Percentiles rank a stretch among this genome's conserved stretches.
phyloP scores from a whole-genome alignment of 2,329 filamentous ascomycete genomes.

The Herpotrichia juniperi region DNA sequence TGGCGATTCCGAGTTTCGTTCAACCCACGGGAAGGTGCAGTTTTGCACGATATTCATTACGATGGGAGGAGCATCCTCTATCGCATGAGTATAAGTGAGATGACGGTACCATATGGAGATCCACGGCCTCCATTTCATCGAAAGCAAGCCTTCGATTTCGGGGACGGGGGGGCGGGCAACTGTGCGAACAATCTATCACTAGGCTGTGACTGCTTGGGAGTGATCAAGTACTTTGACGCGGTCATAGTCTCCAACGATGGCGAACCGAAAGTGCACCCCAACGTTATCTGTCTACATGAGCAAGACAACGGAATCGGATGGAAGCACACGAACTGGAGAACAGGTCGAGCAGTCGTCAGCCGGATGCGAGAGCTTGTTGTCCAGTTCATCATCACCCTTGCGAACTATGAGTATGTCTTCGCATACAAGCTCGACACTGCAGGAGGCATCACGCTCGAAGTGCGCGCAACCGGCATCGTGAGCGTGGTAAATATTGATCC shows the following conservation, averaged over 20 bases:
- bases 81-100: constrained; percentile 70
- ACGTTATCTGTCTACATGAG: constrained; percentile 72
- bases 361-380: constrained; percentile 68
- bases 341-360: constrained; percentile 65
- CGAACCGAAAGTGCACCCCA: constrained; percentile 59
- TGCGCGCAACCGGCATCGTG: constrained; percentile 70
- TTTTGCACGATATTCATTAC: constrained; percentile 73
- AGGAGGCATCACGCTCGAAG: constrained; percentile 66
- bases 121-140: constrained; percentile 68
- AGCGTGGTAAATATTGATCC: constrained; percentile 66
- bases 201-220: constrained; percentile 72
- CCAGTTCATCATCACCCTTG: constrained; percentile 71
- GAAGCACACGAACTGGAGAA: constrained; percentile 75
- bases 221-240: constrained; percentile 69
- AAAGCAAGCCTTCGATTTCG: constrained; percentile 76
- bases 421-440: constrained; percentile 69
- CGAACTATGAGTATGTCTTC: constrained; percentile 75
- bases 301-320: constrained; percentile 72
- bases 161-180: constrained; percentile 70
- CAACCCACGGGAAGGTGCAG: constrained; percentile 62
- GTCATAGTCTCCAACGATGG: constrained; percentile 62
- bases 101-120: constrained; percentile 72
- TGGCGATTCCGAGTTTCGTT: constrained; percentile 50
- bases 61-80: constrained; percentile 70
- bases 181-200: constrained; percentile 71